Conservation (phyloP, 2,329 filamentous ascomycete genomes). For the Calonectria montana region DNA sequence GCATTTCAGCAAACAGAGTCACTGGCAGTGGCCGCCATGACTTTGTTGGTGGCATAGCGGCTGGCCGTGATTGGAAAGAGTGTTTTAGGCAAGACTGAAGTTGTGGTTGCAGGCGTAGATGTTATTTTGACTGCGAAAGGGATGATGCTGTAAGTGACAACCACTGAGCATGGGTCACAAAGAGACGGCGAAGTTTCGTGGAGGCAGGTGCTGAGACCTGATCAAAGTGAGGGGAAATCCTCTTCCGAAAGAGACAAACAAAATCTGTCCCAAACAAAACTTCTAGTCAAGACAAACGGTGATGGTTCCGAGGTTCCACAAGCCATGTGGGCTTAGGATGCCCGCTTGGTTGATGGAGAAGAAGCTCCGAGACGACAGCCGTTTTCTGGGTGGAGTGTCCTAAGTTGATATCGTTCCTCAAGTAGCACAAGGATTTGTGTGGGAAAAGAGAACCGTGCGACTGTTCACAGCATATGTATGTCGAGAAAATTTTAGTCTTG, state of each 20-base stretch:
- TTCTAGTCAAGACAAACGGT: slow-evolving; percentile 1
- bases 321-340: slow-evolving; percentile 27
- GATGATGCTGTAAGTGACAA: neutral
- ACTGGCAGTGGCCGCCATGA: slow-evolving; percentile 63
- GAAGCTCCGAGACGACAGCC: neutral
- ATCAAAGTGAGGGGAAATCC: neutral
- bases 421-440: slow-evolving; percentile 3
- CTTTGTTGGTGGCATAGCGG: slow-evolving; percentile 45
- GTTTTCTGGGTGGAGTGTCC: neutral
- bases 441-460: slow-evolving; percentile 25
- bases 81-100: neutral
- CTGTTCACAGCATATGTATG: slow-evolving; percentile 20
- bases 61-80: neutral
- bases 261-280: slow-evolving; percentile 19
- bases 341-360: slow-evolving; percentile 16
- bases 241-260: neutral
- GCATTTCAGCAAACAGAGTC: slow-evolving; percentile 55
- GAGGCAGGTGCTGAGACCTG: neutral
- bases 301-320: slow-evolving; percentile 26
- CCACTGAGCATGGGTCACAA: neutral
- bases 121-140: neutral
- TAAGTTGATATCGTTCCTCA: neutral
- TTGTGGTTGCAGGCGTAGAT: neutral
- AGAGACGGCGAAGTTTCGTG: neutral
- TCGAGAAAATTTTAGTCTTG: slow-evolving; percentile 14